Evolutionary conservation across 495 filamentous ascomycete species (phyloP), one percentile per base, ranked within the genome.

Genomic region (Penicillium canariense): DNA sequence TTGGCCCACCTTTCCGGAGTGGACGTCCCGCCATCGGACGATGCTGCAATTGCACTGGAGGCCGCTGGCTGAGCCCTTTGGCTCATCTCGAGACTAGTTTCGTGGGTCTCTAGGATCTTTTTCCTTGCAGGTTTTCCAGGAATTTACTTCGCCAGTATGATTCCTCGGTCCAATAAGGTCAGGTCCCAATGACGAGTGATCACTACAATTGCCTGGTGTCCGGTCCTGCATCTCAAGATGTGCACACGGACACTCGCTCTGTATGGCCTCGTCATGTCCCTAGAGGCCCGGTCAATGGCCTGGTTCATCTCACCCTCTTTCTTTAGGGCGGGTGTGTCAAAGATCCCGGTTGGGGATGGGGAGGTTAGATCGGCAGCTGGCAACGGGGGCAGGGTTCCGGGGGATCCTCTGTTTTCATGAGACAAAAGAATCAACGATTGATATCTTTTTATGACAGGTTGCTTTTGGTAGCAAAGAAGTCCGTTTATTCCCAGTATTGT

Each of bases 371-470:
- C n/a, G 8, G 43, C 43, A 17, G 48, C 50, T 61, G 59, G 61
- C 46, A 52, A 55, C 46, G 25, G 49, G 50, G 55, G 22, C 53
- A 55, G 42, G 58, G 39, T 23, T 51, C 27, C 20, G 12, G 20
- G 14, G 50, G 50, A 50, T 50, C 55, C 54, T 60, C 47, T 65
- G 64, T 62, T 52, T 42, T 48, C 45, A 65, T 67, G 58, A 54
- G 59, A 65, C 46, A 38, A 59, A 67, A 67, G 56, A 58, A 53
- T 63, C 55, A 62, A 66, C 55, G 68, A 60, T 54, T 59, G 59
- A 70, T 55, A 68, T 67, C 48, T 63, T 68, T 58, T 65, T 62
- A 68, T 71, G 63, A 54, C 61, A 63, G 54, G 58, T 68, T 62
- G 57, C 64, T 65, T 59, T 72, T 52, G 43, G 50, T 62, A 67